Evolutionary conservation across 208 protist species (phyloP), one percentile per base, ranked within the genome.

Genomic region (Acanthamoeba castellanii): DNA sequence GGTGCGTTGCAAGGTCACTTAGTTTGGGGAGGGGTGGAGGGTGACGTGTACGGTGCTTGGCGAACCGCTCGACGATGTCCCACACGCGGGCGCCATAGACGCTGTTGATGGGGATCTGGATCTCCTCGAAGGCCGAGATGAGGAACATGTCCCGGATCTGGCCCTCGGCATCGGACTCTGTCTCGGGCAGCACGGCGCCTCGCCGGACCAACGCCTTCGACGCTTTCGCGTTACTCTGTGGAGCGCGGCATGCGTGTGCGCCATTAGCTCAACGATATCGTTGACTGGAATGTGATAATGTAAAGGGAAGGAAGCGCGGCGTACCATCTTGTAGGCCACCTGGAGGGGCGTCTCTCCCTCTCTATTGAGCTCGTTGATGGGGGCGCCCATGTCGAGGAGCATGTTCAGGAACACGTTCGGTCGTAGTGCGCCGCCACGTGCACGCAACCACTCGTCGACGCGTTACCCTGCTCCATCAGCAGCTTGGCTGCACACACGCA

Each of bases 291-390:
- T 50, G 42, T 82, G 16, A 57, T 57, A 0, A 57, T 11, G 7
- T 0, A 18, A 11, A 3, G 50, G 50, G 7, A 3, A 57, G 50
- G 7, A 18, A 57, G 16, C 13, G 50, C 50, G 27, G 27, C 22
- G 18, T 70, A 91, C 84, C 84, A 70, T 91, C 18, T 68, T 61
- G 84, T 70, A 91, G 34, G 84, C 84, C 34, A 91, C 22, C 37
- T 91, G 84, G 45, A 91, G 84, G n/a, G 84, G 84, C n/a, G 84
- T 91, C 27, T 91, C 84, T 6, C 34, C n/a, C 9, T 91, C 84
- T 50, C 20, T 25, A 32, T 91, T 91, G n/a, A 91, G 34, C 84
- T 91, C 84, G 61, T 91, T 61, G 84, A 68, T 37, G 52, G 52
- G n/a, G 27, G 84, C 84, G 20, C 84, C 84, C 52, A 68, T 68